phyloP scores from a whole-genome alignment of 2,329 filamentous ascomycete species.

The Xylariaceae sp. region DNA sequence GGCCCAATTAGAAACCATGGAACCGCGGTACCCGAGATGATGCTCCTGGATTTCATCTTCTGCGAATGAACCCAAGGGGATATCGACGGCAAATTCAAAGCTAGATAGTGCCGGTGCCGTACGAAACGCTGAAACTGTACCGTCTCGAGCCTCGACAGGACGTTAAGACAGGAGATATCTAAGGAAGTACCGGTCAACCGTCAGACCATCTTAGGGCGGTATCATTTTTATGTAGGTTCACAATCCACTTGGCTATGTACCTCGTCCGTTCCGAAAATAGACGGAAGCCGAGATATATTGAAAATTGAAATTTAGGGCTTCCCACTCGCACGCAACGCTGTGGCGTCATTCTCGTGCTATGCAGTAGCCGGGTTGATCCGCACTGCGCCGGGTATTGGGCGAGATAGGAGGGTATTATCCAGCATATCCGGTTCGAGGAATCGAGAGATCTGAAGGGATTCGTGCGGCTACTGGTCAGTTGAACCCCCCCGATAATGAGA shows the following conservation, averaged over 20 bases:
- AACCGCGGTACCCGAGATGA: background rate
- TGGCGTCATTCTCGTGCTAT: background rate
- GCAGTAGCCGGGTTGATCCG: background rate
- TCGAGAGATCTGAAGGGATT: background rate
- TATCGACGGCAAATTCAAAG: background rate
- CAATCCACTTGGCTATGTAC: background rate
- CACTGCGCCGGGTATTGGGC: background rate
- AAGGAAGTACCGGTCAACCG: background rate
- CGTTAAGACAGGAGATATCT: background rate
- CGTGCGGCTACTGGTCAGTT: background rate
- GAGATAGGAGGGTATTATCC: background rate
- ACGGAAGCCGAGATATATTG: background rate
- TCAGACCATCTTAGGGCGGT: background rate
- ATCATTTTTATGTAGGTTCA: background rate
- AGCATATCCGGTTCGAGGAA: background rate
- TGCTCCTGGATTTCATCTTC: background rate
- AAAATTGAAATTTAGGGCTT: background rate
- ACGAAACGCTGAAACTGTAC: background rate
- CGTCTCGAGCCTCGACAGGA: background rate
- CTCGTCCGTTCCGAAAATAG: background rate
- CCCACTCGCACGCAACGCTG: background rate
- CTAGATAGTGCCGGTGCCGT: background rate
- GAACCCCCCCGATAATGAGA: background rate
- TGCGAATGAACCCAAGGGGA: background rate
- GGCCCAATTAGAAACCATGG: background rate